phyloP scores from a whole-genome alignment of 176 grass and related monocot species.

The Tillandsia fasciculata region DNA sequence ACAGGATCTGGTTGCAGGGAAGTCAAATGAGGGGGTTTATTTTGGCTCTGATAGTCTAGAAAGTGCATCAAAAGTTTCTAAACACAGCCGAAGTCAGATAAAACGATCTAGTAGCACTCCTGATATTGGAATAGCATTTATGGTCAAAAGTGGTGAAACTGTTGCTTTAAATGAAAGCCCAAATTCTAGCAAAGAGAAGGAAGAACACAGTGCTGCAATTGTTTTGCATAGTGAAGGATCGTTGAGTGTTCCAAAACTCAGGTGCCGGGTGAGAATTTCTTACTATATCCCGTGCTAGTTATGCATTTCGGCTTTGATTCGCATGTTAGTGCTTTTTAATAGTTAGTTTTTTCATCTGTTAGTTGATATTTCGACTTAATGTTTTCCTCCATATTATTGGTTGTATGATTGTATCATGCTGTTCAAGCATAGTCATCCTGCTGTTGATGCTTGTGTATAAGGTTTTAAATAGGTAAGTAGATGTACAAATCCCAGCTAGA shows the following conservation, averaged over 20 bases:
- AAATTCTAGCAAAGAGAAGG: conserved; percentile 40
- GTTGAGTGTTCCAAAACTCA: conserved; percentile 69
- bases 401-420: too few species aligned
- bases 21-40: conserved; percentile 27
- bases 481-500: too few species aligned
- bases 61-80: conserved; percentile 25
- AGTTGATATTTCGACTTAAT: conserved; percentile 8
- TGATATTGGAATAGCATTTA: conserved; percentile 67
- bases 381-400: too few species aligned
- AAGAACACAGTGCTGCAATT: conserved; percentile 27
- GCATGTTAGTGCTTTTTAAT: not conserved
- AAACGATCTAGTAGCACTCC: conserved; percentile 80
- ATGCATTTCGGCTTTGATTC: not conserved
- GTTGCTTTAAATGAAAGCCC: conserved; percentile 23
- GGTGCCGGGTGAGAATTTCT: conserved; percentile 79
- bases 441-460: too few species aligned
- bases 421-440: too few species aligned
- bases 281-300: conserved; percentile 16
- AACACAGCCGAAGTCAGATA: conserved; percentile 40
- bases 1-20: conserved; percentile 27
- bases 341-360: too few species aligned
- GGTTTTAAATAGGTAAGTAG: too few species aligned
- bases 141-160: conserved; percentile 33
- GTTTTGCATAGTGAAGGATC: conserved; percentile 38
- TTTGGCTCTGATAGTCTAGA: conserved; percentile 29